Base-by-base conservation (phyloP, 2,329 filamentous ascomycete genomes). In the Scedosporium minutisporum region DNA sequence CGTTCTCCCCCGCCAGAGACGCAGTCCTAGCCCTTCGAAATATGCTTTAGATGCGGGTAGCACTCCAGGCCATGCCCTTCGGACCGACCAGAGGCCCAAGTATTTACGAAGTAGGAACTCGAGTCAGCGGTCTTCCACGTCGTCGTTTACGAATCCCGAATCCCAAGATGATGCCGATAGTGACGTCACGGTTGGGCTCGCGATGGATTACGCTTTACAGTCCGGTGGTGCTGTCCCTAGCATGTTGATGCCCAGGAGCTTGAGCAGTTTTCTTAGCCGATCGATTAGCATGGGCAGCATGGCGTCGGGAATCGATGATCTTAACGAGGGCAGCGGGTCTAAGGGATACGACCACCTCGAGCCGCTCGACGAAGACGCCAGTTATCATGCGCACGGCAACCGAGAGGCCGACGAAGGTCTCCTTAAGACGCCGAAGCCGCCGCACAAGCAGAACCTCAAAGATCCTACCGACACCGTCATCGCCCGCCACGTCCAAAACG, bases 251-350 rank as follows among this genome's bases (percentile, higher is more conserved):
- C 77, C 80, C 27, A 79, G 80, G 44, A 79, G 75, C 62, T 71
- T 77, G 25, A 84, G 81, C 71, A 80, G 83, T 64, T 76, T 77
- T 2, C 78, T 96, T 62, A 87, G 88, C 21, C 83, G 93, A 25
- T 84, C 92, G 10, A 87, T 93, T 65, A 97, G 93, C 75, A 82
- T 97, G 64, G 92, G 92, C 23, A 97, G 93, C 72, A 91, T 96
- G 77, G 89, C 87, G 2, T 96, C 92, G 4, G 90, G 88, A 0
- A 76, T 82, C 57, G 83, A 87, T n/a, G 84, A 87, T 21, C 74
- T 74, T 59, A 74, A 77, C n/a, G 80, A 82, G 33, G 70, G 67
- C 78, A 69, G 75, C 75, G 61, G 9, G 16, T 64, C 62, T 57
- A 64, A 63, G 62, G 70, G 71, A 33, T 70, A 72, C 46, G 75